Base-by-base conservation (phyloP, 331 rosid species). In the Telfairia occidentalis region DNA sequence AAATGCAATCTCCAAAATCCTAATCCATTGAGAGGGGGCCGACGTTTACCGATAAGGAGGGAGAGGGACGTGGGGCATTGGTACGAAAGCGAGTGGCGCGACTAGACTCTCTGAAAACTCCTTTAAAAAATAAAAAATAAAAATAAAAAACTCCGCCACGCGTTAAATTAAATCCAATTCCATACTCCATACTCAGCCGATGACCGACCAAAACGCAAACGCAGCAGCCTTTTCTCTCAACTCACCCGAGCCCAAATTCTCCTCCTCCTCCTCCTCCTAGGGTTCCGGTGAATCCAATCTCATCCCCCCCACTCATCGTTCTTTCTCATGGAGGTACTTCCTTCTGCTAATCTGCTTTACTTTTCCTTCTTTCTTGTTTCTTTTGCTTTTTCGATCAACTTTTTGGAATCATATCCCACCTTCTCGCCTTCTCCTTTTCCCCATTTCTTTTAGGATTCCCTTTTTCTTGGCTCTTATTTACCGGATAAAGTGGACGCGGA, bases 161-260 rank as follows among this genome's bases (percentile, higher is more conserved):
- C 10, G 63, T 57, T 57, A 10, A 24, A 57, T 12, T 35, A 12
- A 18, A 43, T 43, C 48, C 8, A 7, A 40, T 2, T 10, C 10
- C 46, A 9, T 40, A 40, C n/a, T n/a, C n/a, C 46, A 13, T 4
- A 57, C 63, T 57, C 15, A 57, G 37, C 65, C 65, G 35, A 66
- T 24, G 73, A 66, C 73, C 73, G 49, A 66, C 73, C 73, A 38
- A 11, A 63, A n/a, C n/a, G n/a, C 48, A 19, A 58, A 5, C 38
- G 0, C 21, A 28, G 5, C 72, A 1, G 32, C 30, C 18, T 65
- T 65, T 65, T 35, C n/a, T 12, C 11, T 67, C 54, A 43, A 37
- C n/a, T n/a, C 5, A 7, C 55, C 74, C 21, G 74, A 67, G 49
- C 45, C 40, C 61, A 21, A 28, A 11, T 4, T 5, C 69, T 55